A percentile compares a stretch with the other conserved stretches of the same genome.
These are phyloP conservation scores for Cubamyces lactineus DNA, from an alignment of 768 basidiomycete species.

Conservation along the genomic window DNA sequence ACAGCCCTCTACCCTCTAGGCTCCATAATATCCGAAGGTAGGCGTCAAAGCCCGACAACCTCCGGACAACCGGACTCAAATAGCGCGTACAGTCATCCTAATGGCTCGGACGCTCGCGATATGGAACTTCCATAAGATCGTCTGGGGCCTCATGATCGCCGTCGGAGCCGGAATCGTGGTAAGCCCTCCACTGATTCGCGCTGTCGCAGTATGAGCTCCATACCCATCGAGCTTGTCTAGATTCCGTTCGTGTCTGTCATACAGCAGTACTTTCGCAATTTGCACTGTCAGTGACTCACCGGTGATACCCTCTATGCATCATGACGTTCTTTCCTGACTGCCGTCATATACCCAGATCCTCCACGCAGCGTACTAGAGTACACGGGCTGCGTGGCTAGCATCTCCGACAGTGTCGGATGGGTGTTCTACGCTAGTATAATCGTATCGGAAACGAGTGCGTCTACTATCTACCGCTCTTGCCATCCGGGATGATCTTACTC, in stretches of 20 bases:
- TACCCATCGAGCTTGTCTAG: background rate
- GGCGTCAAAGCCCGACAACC: no score
- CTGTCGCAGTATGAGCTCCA: background rate
- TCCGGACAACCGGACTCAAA: no score
- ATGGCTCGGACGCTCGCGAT: conserved; percentile 12
- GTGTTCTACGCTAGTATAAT: conserved; percentile 5
- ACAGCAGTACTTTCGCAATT: background rate
- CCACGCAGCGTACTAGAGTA: background rate
- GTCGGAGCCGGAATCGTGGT: background rate
- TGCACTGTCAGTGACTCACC: background rate
- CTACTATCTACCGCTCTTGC: background rate
- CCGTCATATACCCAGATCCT: background rate
- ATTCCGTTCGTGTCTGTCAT: background rate
- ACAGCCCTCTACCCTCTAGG: background rate
- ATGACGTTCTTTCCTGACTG: background rate
- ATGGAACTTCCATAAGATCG: conserved; percentile 9
- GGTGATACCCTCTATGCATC: no score
- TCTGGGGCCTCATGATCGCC: background rate
- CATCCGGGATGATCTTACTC: background rate
- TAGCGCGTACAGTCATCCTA: conserved; percentile 4
- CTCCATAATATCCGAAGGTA: conserved; percentile 2
- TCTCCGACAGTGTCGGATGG: conserved; percentile 4
- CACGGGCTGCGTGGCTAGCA: conserved; percentile 1
- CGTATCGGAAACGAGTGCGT: conserved; percentile 8
- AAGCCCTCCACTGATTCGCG: background rate